Conservation (phyloP, 2,329 filamentous ascomycete species). For the Hypoxylon sp. region DNA sequence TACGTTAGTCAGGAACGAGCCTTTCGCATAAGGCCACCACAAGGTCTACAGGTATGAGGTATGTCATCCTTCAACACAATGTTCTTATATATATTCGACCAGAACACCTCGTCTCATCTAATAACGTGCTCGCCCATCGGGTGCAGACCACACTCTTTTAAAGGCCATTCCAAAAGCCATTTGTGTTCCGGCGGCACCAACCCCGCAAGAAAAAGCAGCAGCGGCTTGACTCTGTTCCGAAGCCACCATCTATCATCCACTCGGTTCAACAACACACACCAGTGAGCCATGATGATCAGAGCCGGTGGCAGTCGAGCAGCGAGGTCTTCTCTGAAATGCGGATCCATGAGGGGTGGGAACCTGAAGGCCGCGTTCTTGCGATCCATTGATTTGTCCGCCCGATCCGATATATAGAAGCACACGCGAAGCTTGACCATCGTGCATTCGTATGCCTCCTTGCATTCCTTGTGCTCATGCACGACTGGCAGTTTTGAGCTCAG, state of each 20-base stretch:
- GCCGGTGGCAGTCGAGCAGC: slow-evolving; percentile 36
- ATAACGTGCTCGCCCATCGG: background rate
- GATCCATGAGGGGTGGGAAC: slow-evolving; percentile 33
- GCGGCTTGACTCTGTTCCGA: slow-evolving; percentile 31
- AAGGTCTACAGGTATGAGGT: background rate
- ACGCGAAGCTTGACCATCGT: slow-evolving; percentile 38
- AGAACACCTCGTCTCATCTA: background rate
- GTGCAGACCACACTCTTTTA: slow-evolving; percentile 19
- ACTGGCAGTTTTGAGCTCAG: slow-evolving; percentile 21
- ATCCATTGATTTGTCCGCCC: slow-evolving; percentile 28
- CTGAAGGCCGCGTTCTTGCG: slow-evolving; percentile 45
- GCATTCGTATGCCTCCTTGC: slow-evolving; percentile 23
- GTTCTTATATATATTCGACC: background rate
- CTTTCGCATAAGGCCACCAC: too few species aligned
- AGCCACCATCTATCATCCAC: slow-evolving; percentile 45
- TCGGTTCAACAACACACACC: slow-evolving; percentile 46
- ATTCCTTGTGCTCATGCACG: slow-evolving; percentile 14
- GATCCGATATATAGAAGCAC: slow-evolving; percentile 44
- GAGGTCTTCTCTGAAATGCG: slow-evolving; percentile 36
- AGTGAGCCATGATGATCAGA: slow-evolving; percentile 46
- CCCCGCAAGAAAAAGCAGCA: slow-evolving; percentile 37
- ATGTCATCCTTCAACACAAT: background rate
- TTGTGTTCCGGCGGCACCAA: slow-evolving; percentile 32
- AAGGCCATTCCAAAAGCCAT: slow-evolving; percentile 33
- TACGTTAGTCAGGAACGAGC: background rate